These are phyloP conservation scores for Alternaria triticimaculans DNA, from an alignment of 2,329 filamentous ascomycete species.

Conservation along the genomic window DNA sequence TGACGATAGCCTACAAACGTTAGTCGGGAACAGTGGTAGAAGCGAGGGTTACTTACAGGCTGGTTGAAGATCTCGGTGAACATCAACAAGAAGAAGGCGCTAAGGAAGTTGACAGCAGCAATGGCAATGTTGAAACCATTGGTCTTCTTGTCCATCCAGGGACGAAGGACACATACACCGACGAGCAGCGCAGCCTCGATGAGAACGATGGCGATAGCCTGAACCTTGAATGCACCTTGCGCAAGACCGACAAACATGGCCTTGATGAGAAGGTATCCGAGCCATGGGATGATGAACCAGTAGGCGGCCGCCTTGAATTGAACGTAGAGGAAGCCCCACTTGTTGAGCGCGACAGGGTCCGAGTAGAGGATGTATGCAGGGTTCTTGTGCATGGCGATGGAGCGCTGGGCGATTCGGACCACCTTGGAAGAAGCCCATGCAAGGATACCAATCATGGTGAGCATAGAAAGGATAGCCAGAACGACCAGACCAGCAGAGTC, in stretches of 20 bases:
- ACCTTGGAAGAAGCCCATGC: constrained; percentile 90
- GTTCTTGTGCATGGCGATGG: constrained; percentile 91
- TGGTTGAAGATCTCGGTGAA: constrained; percentile 88
- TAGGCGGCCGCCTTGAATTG: constrained; percentile 95
- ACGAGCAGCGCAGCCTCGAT: constrained; percentile 83
- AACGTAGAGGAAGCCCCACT: constrained; percentile 98
- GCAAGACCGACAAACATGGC: constrained; percentile 85
- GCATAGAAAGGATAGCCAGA: constrained; percentile 85
- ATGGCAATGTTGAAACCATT: constrained; percentile 97
- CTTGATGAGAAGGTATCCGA: constrained; percentile 84
- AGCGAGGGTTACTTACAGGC: constrained; percentile 60
- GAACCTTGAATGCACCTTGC: constrained; percentile 72
- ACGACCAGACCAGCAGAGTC: constrained; percentile 89
- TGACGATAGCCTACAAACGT: constrained; percentile 69
- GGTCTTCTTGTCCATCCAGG: constrained; percentile 99
- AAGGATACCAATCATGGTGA: constrained; percentile 78
- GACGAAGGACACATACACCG: constrained; percentile 77
- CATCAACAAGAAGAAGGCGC: constrained; percentile 85
- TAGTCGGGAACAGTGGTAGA: constrained; percentile 11
- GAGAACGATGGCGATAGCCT: constrained; percentile 82
- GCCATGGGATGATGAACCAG: constrained; percentile 86
- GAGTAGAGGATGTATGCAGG: constrained; percentile 97
- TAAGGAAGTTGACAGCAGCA: constrained; percentile 86
- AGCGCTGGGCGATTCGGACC: constrained; percentile 85
- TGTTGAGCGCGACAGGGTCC: constrained; percentile 91